Evolutionary conservation across 108 stramenopile genomes (phyloP).

Genomic region (Nitzschia sp.): DNA sequence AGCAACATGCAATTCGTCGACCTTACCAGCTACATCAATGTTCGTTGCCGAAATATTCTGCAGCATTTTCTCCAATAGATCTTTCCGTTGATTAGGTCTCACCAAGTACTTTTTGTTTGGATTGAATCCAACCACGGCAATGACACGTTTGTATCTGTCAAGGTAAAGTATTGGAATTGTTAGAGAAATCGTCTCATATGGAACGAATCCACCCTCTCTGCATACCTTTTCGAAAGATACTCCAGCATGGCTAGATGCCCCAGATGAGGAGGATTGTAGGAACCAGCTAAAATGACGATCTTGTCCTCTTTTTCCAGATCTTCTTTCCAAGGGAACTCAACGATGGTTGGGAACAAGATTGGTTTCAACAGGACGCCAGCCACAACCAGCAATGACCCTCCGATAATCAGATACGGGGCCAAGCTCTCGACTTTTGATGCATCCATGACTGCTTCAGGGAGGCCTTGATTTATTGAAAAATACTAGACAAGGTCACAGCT

Average conservation of each 20-base stretch:
- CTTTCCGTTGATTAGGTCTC: constrained; percentile 62
- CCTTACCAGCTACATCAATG: constrained; percentile 63
- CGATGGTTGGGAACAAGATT: constrained; percentile 29
- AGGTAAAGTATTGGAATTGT: neutral
- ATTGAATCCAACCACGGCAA: constrained; percentile 81
- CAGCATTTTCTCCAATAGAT: constrained; percentile 48
- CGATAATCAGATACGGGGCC: neutral
- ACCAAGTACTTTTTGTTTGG: constrained; percentile 79
- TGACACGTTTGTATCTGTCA: constrained; percentile 62
- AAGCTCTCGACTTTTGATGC: neutral
- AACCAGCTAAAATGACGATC: constrained; percentile 77
- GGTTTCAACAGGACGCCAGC: constrained; percentile 17
- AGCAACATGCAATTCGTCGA: neutral
- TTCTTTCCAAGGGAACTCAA: constrained; percentile 39
- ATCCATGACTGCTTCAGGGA: neutral
- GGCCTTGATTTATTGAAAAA: no score
- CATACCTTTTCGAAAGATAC: constrained; percentile 65
- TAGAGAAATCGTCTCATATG: neutral
- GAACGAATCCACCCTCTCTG: neutral
- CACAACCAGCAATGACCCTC: neutral
- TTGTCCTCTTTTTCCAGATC: constrained; percentile 30
- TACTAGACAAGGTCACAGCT: no score
- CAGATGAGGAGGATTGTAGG: constrained; percentile 86
- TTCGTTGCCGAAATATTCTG: constrained; percentile 34
- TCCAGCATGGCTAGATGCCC: constrained; percentile 83